Evolutionary conservation across 805 yeast genomes (phyloP).

Genomic region (Candida nitratophila): DNA sequence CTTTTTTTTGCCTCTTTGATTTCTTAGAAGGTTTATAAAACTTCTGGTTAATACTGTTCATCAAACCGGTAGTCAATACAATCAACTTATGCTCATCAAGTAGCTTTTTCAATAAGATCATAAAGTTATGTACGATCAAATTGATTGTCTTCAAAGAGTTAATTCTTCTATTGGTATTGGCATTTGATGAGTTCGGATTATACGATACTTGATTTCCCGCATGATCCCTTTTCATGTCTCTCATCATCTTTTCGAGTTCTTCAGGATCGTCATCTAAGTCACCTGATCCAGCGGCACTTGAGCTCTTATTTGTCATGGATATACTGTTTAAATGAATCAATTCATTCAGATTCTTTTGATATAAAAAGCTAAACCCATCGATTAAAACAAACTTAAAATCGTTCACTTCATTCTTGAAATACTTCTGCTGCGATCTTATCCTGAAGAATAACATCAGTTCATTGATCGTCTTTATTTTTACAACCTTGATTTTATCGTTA

Average conservation of each 20-base stretch:
- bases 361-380: constrained; percentile 21
- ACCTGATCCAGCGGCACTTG: constrained; percentile 1
- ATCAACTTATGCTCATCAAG: constrained; percentile 7
- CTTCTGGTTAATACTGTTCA: constrained; percentile 20
- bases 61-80: constrained; percentile 21
- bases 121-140: constrained; percentile 13
- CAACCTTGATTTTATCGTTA: constrained; percentile 8
- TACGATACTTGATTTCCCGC: not conserved
- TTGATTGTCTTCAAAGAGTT: constrained; percentile 10
- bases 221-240: not conserved
- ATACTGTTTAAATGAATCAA: not conserved
- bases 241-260: not conserved
- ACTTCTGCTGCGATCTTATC: not conserved
- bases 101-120: constrained; percentile 11
- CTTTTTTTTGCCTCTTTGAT: not conserved
- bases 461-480: constrained; percentile 11
- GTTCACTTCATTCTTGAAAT: constrained; percentile 9
- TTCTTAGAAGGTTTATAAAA: constrained; percentile 5
- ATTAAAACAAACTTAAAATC: constrained; percentile 19
- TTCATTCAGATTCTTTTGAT: constrained; percentile 9
- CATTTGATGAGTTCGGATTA: not conserved
- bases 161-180: not conserved
- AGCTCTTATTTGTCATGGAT: not conserved
- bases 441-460: constrained; percentile 10
- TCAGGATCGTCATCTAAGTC: constrained; percentile 4